Evolutionary conservation across 2,329 filamentous ascomycete genomes (phyloP).

Genomic region (Arthrobotrys iridis): DNA sequence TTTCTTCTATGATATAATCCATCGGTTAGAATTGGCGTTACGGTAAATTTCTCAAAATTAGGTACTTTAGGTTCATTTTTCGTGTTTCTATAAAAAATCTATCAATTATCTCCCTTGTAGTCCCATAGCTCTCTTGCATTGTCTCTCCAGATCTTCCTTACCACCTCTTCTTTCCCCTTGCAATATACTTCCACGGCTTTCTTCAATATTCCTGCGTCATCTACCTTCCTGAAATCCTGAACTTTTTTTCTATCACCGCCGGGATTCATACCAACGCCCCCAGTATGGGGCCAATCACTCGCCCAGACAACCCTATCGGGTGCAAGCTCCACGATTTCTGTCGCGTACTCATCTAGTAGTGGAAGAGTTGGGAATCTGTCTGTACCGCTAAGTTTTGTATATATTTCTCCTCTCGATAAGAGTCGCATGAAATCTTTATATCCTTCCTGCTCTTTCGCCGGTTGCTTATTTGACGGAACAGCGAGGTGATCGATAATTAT

Average conservation of each 20-base stretch:
- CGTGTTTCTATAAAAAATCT: not conserved
- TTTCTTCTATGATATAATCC: not conserved
- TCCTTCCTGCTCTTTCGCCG: constrained; percentile 46
- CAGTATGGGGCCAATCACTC: constrained; percentile 58
- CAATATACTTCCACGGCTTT: constrained; percentile 42
- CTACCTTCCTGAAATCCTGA: constrained; percentile 56
- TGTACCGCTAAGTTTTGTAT: constrained; percentile 58
- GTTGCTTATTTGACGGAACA: constrained; percentile 46
- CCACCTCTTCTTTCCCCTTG: constrained; percentile 52
- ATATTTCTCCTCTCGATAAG: constrained; percentile 52
- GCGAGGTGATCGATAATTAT: constrained; percentile 59
- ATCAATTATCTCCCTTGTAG: constrained; percentile 32
- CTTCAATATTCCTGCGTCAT: constrained; percentile 49
- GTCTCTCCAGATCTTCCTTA: constrained; percentile 56
- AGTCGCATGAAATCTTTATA: constrained; percentile 56
- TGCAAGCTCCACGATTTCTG: constrained; percentile 55
- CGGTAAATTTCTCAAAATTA: not conserved
- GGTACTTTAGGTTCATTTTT: not conserved
- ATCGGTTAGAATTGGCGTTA: not conserved
- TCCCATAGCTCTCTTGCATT: constrained; percentile 57
- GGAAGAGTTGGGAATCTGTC: constrained; percentile 57
- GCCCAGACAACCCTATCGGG: constrained; percentile 57
- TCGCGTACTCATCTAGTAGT: constrained; percentile 55
- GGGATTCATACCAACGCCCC: constrained; percentile 55
- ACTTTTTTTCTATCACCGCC: constrained; percentile 53